Conservation (phyloP, 2,329 filamentous ascomycete species). For the Chaetoscypha palmicola region DNA sequence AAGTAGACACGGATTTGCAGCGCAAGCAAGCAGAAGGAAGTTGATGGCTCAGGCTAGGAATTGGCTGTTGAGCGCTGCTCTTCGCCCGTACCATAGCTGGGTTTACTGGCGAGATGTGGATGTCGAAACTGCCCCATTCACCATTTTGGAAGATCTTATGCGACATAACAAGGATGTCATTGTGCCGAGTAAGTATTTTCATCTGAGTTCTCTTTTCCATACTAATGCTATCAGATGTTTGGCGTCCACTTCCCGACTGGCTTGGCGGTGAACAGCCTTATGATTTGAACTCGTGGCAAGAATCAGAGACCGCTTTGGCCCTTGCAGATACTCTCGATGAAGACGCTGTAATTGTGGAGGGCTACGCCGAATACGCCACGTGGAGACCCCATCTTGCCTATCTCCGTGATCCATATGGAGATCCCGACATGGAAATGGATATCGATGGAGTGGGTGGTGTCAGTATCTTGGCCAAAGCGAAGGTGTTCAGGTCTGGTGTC, state of each 20-base stretch:
- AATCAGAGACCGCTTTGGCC: conserved; percentile 91
- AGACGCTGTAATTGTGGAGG: conserved; percentile 97
- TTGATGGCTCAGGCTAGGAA: conserved; percentile 97
- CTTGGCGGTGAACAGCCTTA: conserved; percentile 97
- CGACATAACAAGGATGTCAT: conserved; percentile 98
- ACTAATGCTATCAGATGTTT: conserved; percentile 64
- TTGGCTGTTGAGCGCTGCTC: conserved; percentile 88
- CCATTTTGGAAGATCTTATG: conserved; percentile 96
- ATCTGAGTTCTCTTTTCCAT: background rate
- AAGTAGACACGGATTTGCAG: conserved; percentile 93
- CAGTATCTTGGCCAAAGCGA: conserved; percentile 92
- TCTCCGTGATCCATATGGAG: conserved; percentile 90
- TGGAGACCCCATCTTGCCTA: conserved; percentile 97
- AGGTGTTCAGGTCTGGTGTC: conserved; percentile 88
- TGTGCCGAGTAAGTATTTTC: conserved; percentile 73
- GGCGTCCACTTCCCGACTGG: conserved; percentile 98
- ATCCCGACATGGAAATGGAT: conserved; percentile 99
- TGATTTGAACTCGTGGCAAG: conserved; percentile 98
- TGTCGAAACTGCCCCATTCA: conserved; percentile 93
- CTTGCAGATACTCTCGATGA: conserved; percentile 93
- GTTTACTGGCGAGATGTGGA: conserved; percentile 99
- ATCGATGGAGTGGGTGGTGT: conserved; percentile 97
- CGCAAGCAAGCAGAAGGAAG: conserved; percentile 87
- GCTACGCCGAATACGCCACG: conserved; percentile 96
- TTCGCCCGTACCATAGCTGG: conserved; percentile 95